Evolutionary conservation across 1,284 basidiomycete species (phyloP), one percentile per base, ranked within the genome.

Genomic region (Austroboletus novae-zelandiae): DNA sequence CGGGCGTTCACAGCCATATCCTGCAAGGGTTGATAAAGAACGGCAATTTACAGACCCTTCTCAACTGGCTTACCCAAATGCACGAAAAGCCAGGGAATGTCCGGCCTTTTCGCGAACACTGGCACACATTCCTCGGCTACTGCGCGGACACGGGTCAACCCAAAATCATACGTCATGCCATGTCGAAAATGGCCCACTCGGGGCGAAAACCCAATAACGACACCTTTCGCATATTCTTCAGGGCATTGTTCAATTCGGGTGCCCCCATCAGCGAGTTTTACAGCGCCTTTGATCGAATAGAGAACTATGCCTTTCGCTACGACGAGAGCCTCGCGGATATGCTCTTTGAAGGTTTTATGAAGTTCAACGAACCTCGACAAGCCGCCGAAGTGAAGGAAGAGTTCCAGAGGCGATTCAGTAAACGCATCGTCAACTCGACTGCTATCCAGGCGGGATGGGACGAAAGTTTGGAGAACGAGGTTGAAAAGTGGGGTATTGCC

Each of bases 1-100:
- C 64, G 23, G 69, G 72, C 27, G 61, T 76, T 32, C 76, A 82
- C 61, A 69, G 69, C 31, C 62, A 68, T 31, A 72, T 84, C 48
- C 55, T 84, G 40, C 70, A 71, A 18, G 73, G 70, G 10, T 62
- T 84, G n/a, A 62, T 76, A 8, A 65, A 71, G 42, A 66, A 70
- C 45, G 72, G 72, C 3, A 74, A 78, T 44, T 41, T 65, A 5
- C 68, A 69, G 43, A 71, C 73, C n/a, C 69, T 77, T 34, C 58
- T 72, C 31, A 64, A 70, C 23, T 83, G 84, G 77, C 62, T 87
- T 4, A 59, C 59, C 40, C 67, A 66, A 20, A 79, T 84, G 71
- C 71, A 75, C 13, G 64, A 67, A 37, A 76, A 75, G 43, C 71
- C 80, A 3, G 76, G 75, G 10, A 59, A 72, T 34, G 56, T 74